Conservation (phyloP, 83 land plant species). For the Picea abies region DNA sequence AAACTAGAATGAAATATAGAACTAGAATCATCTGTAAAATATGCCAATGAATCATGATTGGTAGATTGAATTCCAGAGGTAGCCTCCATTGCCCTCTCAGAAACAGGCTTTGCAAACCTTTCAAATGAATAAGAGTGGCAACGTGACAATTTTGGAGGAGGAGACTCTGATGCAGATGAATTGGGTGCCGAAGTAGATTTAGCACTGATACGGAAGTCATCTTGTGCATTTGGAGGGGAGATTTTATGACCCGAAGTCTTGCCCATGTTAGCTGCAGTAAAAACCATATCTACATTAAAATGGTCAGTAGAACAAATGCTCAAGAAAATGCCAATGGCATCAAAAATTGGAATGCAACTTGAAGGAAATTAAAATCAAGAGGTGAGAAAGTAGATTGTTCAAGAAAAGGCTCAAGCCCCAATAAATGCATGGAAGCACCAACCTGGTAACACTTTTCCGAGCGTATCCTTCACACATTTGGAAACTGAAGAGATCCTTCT, state of each 20-base stretch:
- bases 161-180: neutral
- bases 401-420: neutral
- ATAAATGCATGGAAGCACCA: neutral
- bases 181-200: neutral
- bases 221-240: neutral
- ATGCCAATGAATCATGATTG: neutral
- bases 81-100: neutral
- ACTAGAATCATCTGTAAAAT: constrained; percentile 2
- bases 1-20: constrained; percentile 1
- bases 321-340: neutral
- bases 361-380: constrained; percentile 2
- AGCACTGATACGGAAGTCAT: neutral
- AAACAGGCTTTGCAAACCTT: neutral
- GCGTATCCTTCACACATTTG: constrained; percentile 28
- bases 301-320: neutral
- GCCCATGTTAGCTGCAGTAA: neutral
- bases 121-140: neutral
- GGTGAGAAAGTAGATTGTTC: neutral
- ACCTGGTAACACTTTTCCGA: constrained; percentile 33
- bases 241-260: neutral
- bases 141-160: neutral
- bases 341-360: neutral
- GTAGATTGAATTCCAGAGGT: neutral
- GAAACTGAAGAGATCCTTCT: constrained; percentile 25
- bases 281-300: neutral